Evolutionary conservation across 371 early-diverging fungal genomes (phyloP), one percentile per base, ranked within the genome.

Genomic region (Dinochytrium kinnereticum): DNA sequence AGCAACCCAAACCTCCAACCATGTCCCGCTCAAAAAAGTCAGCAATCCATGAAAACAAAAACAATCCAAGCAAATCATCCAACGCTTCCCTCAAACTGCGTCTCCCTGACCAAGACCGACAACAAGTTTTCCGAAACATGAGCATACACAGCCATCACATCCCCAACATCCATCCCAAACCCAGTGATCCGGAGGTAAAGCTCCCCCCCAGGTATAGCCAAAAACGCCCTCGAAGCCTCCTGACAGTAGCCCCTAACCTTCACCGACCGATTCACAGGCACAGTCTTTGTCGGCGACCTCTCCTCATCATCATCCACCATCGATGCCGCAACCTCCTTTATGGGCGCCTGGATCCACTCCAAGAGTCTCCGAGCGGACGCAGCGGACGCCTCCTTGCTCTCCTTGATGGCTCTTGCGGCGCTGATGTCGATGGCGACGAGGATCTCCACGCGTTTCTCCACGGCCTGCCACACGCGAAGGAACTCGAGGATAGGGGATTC

Each of bases 311-410:
- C 10, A 13, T 7, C 26, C 17, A 57, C 57, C 15, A 57, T 57
- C 57, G 57, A 57, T 13, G 21, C 30, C 57, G 24, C 57, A 7
- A 57, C 30, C 57, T 57, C 57, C 57, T 57, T 57, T 7, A 57
- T 21, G 24, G 57, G 57, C 7, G 57, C 57, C 57, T 57, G 57
- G 24, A 57, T 21, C 57, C 57, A 57, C 21, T 44, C 49, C 49
- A 44, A 44, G 49, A 44, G 49, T 21, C 49, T 44, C 21, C 21
- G 49, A 13, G 57, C 57, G 17, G 57, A 17, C 57, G 26, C 26
- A 13, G 57, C 57, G 7, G 7, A 13, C 26, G 24, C 30, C 57
- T 57, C 26, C 57, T 30, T 57, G 24, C 24, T 30, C 15, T 15
- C 10, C 26, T 57, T 28, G 24, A 30, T 7, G 24, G 21, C 24